Conservation (phyloP, 495 filamentous ascomycete genomes). For the Apiosordaria backusii region DNA sequence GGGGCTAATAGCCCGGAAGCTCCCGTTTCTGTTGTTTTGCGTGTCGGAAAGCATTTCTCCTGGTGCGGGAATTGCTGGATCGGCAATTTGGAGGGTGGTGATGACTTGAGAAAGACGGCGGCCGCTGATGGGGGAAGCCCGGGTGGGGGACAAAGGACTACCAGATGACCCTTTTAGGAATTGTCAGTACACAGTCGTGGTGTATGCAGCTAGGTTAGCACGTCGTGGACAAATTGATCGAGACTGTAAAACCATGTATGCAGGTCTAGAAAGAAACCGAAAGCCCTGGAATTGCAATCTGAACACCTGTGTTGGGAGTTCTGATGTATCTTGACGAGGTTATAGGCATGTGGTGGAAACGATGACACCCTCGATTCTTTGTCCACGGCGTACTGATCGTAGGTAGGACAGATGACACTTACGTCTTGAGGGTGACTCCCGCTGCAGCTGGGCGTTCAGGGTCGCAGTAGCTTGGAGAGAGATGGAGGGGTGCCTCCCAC, state of each 20-base stretch:
- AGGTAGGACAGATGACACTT: constrained; percentile 14
- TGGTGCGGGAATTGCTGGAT: constrained; percentile 56
- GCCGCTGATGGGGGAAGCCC: constrained; percentile 53
- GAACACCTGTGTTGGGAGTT: no score
- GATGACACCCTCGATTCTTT: no score
- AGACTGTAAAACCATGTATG: no score
- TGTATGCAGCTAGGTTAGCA: neutral
- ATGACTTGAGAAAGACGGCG: constrained; percentile 66
- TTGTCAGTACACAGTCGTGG: constrained; percentile 16
- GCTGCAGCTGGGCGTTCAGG: constrained; percentile 66
- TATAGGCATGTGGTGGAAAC: no score
- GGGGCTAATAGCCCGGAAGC: constrained; percentile 41
- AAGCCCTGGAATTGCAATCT: no score
- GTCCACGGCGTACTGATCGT: neutral
- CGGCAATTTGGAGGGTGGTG: constrained; percentile 71
- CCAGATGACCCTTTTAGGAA: constrained; percentile 49
- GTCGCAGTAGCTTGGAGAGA: constrained; percentile 66
- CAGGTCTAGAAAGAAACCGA: no score
- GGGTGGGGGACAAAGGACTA: constrained; percentile 51
- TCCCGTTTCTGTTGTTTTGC: constrained; percentile 18
- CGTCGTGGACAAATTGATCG: no score
- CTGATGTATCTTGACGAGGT: no score
- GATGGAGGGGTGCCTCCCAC: constrained; percentile 51
- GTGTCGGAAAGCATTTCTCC: constrained; percentile 59
- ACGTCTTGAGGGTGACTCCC: constrained; percentile 58